Percentiles rank a stretch among this genome's conserved stretches.
Conservation (phyloP, 192 early-diverging fungal genomes). For the Rhizophagus clarus region DNA sequence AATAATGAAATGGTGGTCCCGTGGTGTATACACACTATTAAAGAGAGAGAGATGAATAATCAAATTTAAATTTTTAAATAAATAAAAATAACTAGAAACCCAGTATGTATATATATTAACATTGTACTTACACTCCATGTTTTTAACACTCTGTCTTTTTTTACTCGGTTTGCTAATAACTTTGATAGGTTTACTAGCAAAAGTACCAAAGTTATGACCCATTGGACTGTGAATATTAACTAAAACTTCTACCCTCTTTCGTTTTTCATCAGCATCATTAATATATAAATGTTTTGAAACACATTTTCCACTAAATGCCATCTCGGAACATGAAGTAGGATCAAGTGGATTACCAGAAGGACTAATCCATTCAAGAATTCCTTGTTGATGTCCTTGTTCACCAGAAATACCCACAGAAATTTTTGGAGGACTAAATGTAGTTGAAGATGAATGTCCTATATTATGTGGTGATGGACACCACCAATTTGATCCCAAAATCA, state of each 20-base stretch:
- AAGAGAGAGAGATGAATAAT: not conserved
- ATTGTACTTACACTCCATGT: slow-evolving; percentile 61
- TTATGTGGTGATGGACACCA: slow-evolving; percentile 46
- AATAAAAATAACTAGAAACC: slow-evolving; percentile 2
- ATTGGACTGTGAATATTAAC: slow-evolving; percentile 71
- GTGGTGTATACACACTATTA: slow-evolving; percentile 79
- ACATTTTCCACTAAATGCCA: slow-evolving; percentile 68
- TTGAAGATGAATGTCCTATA: slow-evolving; percentile 17
- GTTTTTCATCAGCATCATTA: slow-evolving; percentile 83
- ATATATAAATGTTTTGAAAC: slow-evolving; percentile 85
- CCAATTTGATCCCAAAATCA: slow-evolving; percentile 77
- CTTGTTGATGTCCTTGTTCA: slow-evolving; percentile 54
- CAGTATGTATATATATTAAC: no score
- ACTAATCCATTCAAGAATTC: slow-evolving; percentile 57
- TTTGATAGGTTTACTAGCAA: slow-evolving; percentile 80
- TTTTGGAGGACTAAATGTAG: slow-evolving; percentile 45
- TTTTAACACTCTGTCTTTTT: slow-evolving; percentile 84
- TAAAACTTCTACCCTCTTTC: slow-evolving; percentile 74
- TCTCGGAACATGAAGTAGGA: slow-evolving; percentile 46
- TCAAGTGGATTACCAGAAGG: slow-evolving; percentile 50
- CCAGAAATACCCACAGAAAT: slow-evolving; percentile 64
- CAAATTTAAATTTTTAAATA: not conserved
- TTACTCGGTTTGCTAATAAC: slow-evolving; percentile 93
- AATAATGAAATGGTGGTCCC: slow-evolving; percentile 86
- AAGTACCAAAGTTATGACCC: slow-evolving; percentile 62